A percentile compares a stretch with the other conserved stretches of the same genome.
These are phyloP conservation scores for Penicillium crystallinum DNA, from an alignment of 495 filamentous ascomycete species.

Conservation along the genomic window DNA sequence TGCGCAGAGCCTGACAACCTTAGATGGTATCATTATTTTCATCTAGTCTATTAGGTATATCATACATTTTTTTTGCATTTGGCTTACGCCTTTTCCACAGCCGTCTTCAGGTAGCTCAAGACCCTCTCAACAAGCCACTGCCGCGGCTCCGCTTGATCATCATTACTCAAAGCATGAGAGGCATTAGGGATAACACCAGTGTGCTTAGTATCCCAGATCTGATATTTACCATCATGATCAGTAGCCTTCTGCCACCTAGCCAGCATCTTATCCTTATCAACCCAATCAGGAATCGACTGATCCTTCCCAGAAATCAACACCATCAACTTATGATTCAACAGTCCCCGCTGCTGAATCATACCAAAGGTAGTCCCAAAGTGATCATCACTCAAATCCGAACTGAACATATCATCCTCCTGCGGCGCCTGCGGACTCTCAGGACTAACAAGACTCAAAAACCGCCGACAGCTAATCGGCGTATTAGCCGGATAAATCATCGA, in stretches of 20 bases:
- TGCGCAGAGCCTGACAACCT: no score
- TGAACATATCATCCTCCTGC: conserved; percentile 84
- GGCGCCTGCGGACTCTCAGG: conserved; percentile 42
- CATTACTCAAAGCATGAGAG: conserved; percentile 45
- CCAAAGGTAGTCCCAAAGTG: conserved; percentile 60
- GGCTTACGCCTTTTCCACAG: not conserved
- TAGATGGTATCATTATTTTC: no score
- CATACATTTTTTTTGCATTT: conserved; percentile 6
- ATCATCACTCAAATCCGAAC: conserved; percentile 63
- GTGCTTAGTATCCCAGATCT: conserved; percentile 36
- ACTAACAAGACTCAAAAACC: conserved; percentile 62
- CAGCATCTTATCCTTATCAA: conserved; percentile 62
- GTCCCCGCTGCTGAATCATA: conserved; percentile 43
- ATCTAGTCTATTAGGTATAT: no score
- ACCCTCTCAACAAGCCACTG: conserved; percentile 33
- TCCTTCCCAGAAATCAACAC: conserved; percentile 65
- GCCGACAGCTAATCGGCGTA: conserved; percentile 54
- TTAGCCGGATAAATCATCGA: conserved; percentile 28
- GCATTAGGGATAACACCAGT: conserved; percentile 40
- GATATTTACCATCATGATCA: conserved; percentile 18
- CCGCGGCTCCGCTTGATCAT: conserved; percentile 41
- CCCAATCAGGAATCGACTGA: conserved; percentile 55
- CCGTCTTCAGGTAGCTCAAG: conserved; percentile 23
- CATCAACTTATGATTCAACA: conserved; percentile 44
- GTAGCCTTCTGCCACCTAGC: conserved; percentile 59